Conservation (phyloP, 441 rosid species). For the Aleurites moluccanus region DNA sequence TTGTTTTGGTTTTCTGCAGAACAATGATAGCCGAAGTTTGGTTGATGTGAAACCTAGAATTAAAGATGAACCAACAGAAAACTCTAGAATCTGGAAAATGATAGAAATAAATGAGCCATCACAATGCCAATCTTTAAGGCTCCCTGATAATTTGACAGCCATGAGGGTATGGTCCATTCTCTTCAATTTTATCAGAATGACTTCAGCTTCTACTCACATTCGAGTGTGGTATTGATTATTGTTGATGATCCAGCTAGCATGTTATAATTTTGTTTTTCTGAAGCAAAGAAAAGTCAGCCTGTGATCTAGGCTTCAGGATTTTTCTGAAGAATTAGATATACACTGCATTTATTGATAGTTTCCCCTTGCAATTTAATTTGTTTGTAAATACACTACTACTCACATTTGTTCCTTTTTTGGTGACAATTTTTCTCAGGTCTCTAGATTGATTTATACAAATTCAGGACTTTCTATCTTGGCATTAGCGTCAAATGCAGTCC, state of each 20-base stretch:
- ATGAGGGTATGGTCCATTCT: slow-evolving; percentile 51
- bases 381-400: neutral
- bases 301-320: no score
- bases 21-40: slow-evolving; percentile 50
- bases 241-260: slow-evolving; percentile 3
- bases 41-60: slow-evolving; percentile 69
- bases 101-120: slow-evolving; percentile 76
- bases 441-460: slow-evolving; percentile 74
- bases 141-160: slow-evolving; percentile 59
- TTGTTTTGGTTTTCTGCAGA: slow-evolving; percentile 43
- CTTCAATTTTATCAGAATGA: slow-evolving; percentile 12
- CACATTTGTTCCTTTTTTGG: slow-evolving; percentile 1
- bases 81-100: slow-evolving; percentile 73
- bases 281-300: no score
- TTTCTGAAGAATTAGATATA: no score
- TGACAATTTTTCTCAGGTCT: slow-evolving; percentile 48
- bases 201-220: neutral
- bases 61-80: slow-evolving; percentile 62
- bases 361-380: neutral
- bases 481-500: slow-evolving; percentile 79
- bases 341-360: no score
- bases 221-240: no score
- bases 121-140: slow-evolving; percentile 77
- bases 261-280: no score
- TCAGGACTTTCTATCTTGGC: slow-evolving; percentile 70